phyloP scores from a whole-genome alignment of 495 filamentous ascomycete genomes.

The Xylaria flabelliformis region DNA sequence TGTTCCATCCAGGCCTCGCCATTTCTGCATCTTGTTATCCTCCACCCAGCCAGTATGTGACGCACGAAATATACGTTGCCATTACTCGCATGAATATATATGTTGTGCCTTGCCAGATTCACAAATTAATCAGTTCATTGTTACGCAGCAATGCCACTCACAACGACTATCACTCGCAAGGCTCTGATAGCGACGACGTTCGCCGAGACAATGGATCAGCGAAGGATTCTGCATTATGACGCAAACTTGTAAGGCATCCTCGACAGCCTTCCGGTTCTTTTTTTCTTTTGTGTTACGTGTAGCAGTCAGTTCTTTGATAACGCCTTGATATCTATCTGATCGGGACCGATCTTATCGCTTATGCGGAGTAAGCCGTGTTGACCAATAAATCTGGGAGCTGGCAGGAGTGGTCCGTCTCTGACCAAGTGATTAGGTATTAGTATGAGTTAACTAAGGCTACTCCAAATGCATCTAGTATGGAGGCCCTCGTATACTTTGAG shows the following conservation, averaged over 20 bases:
- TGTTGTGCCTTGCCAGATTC: not conserved
- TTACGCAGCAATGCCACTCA: not conserved
- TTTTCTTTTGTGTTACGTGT: not conserved
- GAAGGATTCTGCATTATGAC: slow-evolving; percentile 21
- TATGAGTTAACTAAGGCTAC: not conserved
- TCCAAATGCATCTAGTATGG: not conserved
- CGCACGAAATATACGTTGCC: not conserved
- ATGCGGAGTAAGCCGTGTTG: not conserved
- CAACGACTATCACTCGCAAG: slow-evolving; percentile 1
- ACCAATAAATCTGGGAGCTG: not conserved
- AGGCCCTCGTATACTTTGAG: not conserved
- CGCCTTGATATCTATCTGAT: not conserved
- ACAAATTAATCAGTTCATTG: not conserved
- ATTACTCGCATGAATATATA: not conserved
- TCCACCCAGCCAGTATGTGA: slow-evolving; percentile 11
- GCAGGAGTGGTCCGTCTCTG: not conserved
- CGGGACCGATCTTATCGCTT: not conserved
- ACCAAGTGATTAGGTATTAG: not conserved
- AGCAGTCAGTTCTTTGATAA: not conserved
- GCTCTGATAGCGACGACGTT: slow-evolving; percentile 1
- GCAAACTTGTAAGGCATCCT: not conserved
- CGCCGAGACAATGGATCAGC: slow-evolving; percentile 1
- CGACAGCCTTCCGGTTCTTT: slow-evolving; percentile 5
- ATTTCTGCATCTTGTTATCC: not conserved
- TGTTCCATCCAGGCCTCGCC: not conserved